Evolutionary conservation across 352 stramenopile genomes (phyloP), one percentile per base, ranked within the genome.

Genomic region (Pelagophyceae sp.): DNA sequence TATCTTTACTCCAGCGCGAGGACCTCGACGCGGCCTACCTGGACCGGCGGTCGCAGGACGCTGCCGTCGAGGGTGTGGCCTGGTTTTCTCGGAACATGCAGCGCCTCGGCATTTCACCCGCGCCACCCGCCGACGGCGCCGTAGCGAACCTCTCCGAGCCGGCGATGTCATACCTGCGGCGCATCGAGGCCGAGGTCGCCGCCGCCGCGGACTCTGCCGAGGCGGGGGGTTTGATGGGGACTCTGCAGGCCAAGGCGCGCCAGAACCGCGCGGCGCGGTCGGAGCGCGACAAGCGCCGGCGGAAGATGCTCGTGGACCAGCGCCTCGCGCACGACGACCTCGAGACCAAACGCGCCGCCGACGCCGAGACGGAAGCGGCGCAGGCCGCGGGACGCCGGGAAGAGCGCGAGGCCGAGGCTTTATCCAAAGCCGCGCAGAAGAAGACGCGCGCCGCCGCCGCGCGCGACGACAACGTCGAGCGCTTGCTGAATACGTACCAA

Each of bases 231-330:
- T n/a, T 76, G 31, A 45, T 80, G 31, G 11, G 37, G 27, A 29
- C 61, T 1, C 51, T 80, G 31, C 20, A 29, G 1, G 15, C 19
- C 1, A 75, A 80, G 72, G 58, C 29, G 25, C 15, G 75, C 11
- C 71, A 75, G 38, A 75, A 67, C 38, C 29, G 45, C 25, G 40
- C 11, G 20, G 61, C 71, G 60, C 60, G 63, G 27, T 32, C 38
- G 29, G 29, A 70, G 35, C 70, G 72, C 29, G 77, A 77, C 71
- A 71, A 71, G 19, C 38, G 77, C 6, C 29, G 61, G 25, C 38
- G 72, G 1, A 80, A 78, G 38, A 78, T 80, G 64, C 37, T 71
- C 33, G 15, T 63, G 31, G 77, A 80, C 31, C 77, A 80, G 64
- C 58, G 77, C n/a, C 45, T 35, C 15, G 71, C 78, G 61, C 27